Conservation (phyloP, 176 grass and related monocot genomes). For the Carex pumila region DNA sequence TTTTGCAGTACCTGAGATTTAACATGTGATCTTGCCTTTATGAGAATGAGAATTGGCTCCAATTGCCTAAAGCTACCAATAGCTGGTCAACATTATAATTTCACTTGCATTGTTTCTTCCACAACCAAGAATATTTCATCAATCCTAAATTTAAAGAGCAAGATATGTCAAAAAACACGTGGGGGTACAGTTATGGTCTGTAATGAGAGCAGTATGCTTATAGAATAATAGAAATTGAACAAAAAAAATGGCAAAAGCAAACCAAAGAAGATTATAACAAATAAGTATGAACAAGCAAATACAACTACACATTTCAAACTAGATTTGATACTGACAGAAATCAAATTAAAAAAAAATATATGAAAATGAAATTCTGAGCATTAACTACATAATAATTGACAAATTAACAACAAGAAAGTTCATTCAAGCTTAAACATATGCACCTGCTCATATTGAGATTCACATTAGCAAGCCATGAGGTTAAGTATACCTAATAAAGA, state of each 20-base stretch:
- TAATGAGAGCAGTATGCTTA: background rate
- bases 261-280: background rate
- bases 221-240: background rate
- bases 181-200: background rate
- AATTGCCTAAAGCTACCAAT: background rate
- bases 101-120: slow-evolving; percentile 14
- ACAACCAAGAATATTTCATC: background rate
- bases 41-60: background rate
- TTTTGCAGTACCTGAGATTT: background rate
- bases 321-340: background rate
- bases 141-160: slow-evolving; percentile 1
- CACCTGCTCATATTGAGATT: slow-evolving; percentile 8
- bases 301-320: background rate
- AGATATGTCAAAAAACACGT: background rate
- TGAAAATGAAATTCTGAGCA: background rate
- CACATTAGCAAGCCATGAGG: slow-evolving; percentile 13
- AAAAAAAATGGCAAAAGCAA: background rate
- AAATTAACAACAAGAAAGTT: background rate
- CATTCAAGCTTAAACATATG: background rate
- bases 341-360: background rate
- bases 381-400: background rate
- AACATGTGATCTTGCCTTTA: no score
- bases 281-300: background rate
- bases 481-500: slow-evolving; percentile 6
- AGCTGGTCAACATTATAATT: background rate